phyloP scores from a whole-genome alignment of 2,329 filamentous ascomycete genomes.

The Pyrenochaeta sp. region DNA sequence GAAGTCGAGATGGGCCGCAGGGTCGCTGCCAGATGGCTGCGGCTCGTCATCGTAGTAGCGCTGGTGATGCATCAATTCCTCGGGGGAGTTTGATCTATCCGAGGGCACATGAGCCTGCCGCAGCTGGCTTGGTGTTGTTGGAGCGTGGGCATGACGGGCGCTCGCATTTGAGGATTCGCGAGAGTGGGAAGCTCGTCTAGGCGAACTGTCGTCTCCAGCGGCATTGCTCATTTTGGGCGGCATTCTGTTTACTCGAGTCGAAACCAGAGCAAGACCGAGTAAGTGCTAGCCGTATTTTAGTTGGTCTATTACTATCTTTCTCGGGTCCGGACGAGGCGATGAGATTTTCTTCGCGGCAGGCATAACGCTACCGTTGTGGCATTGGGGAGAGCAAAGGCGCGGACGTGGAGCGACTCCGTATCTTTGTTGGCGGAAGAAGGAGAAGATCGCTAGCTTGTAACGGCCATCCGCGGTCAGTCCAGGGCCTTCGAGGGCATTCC shows the following conservation, averaged over 20 bases:
- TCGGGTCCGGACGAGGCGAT: constrained; percentile 12
- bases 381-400: not conserved
- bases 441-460: constrained; percentile 14
- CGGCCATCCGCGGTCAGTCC: not conserved
- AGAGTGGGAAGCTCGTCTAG: constrained; percentile 32
- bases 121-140: constrained; percentile 50
- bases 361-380: constrained; percentile 25
- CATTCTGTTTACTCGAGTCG: constrained; percentile 22
- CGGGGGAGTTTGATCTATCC: constrained; percentile 52
- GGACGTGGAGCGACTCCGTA: not conserved
- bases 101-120: constrained; percentile 54
- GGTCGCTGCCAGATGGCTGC: constrained; percentile 23
- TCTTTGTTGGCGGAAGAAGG: not conserved
- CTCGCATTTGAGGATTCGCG: constrained; percentile 44
- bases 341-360: constrained; percentile 9
- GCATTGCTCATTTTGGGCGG: constrained; percentile 30
- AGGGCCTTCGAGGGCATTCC: constrained; percentile 19
- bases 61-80: constrained; percentile 46
- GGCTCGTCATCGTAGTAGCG: constrained; percentile 33
- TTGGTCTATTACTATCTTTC: constrained; percentile 15
- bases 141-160: constrained; percentile 44
- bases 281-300: constrained; percentile 23
- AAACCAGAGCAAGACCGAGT: constrained; percentile 9
- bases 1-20: constrained; percentile 30
- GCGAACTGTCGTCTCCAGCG: constrained; percentile 28